Conservation (phyloP, 495 filamentous ascomycete genomes). For the Evernia prunastri region DNA sequence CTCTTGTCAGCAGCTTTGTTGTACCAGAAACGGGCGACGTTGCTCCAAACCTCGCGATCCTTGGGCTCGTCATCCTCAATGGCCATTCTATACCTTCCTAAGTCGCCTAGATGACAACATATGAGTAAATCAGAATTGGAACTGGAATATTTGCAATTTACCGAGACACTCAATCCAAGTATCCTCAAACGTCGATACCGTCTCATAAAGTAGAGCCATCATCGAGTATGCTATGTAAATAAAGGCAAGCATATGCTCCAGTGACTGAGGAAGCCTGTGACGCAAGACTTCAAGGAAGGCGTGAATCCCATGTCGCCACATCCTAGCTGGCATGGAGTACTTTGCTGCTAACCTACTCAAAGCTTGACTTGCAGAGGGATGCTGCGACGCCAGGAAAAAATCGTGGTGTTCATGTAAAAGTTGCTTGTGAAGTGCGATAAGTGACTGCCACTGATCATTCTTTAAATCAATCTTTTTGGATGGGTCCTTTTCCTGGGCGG, state of each 20-base stretch:
- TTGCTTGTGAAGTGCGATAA: slow-evolving; percentile 35
- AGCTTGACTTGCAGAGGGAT: slow-evolving; percentile 39
- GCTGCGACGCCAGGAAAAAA: slow-evolving; percentile 46
- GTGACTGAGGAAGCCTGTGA: slow-evolving; percentile 38
- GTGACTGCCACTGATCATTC: slow-evolving; percentile 42
- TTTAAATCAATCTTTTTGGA: slow-evolving; percentile 27
- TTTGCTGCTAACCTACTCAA: slow-evolving; percentile 35
- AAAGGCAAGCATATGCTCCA: slow-evolving; percentile 49
- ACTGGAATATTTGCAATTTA: not conserved
- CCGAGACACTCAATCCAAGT: slow-evolving; percentile 86
- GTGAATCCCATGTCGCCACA: slow-evolving; percentile 50
- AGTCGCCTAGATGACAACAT: slow-evolving; percentile 26
- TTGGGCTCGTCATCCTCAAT: slow-evolving; percentile 48
- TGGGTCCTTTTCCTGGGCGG: slow-evolving; percentile 32
- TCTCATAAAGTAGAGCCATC: slow-evolving; percentile 47
- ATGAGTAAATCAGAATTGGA: not conserved
- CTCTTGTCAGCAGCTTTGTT: slow-evolving; percentile 64
- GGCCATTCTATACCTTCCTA: slow-evolving; percentile 47
- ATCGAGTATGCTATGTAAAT: slow-evolving; percentile 50
- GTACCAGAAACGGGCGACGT: slow-evolving; percentile 75
- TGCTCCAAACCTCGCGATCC: slow-evolving; percentile 73
- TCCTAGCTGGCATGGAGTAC: slow-evolving; percentile 44
- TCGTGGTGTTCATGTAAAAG: slow-evolving; percentile 43
- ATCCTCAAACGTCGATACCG: slow-evolving; percentile 58
- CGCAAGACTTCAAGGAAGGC: slow-evolving; percentile 44